Evolutionary conservation across 345 rosid species (phyloP).

Genomic region (Citrus trifoliata): DNA sequence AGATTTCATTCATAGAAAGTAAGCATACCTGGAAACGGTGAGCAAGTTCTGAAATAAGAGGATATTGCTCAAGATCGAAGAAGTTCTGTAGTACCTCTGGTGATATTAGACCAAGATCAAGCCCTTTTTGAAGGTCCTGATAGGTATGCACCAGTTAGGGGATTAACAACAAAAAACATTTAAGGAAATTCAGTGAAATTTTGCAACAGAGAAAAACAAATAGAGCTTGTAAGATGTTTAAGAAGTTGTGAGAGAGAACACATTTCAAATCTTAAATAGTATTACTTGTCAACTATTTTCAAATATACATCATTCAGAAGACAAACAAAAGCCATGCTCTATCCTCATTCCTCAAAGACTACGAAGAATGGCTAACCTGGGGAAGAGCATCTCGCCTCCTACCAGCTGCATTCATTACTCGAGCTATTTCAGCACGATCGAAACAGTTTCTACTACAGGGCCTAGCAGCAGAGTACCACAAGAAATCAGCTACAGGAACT

Average conservation of each 20-base stretch:
- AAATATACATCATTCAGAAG: background rate
- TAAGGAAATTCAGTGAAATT: background rate
- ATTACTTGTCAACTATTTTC: background rate
- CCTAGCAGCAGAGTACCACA: slow-evolving; percentile 95
- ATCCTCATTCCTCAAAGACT: slow-evolving; percentile 2
- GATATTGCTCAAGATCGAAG: slow-evolving; percentile 84
- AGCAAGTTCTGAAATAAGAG: slow-evolving; percentile 78
- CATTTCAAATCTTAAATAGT: background rate
- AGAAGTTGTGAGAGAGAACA: background rate
- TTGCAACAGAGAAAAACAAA: background rate
- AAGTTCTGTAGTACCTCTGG: slow-evolving; percentile 94
- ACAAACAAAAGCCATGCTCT: background rate
- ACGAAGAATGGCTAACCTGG: slow-evolving; percentile 43
- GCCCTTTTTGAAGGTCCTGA: slow-evolving; percentile 93
- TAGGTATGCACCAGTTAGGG: slow-evolving; percentile 15
- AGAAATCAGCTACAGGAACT: slow-evolving; percentile 79
- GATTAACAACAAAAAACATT: background rate
- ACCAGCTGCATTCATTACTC: slow-evolving; percentile 96
- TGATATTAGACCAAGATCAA: slow-evolving; percentile 92
- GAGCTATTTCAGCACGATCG: slow-evolving; percentile 93
- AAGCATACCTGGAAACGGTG: slow-evolving; percentile 73
- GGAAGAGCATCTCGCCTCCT: slow-evolving; percentile 85
- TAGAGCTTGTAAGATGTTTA: background rate
- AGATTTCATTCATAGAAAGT: background rate
- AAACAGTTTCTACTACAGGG: slow-evolving; percentile 92